These are phyloP conservation scores for Sclerotinia sclerotiorum DNA, from an alignment of 2,329 filamentous ascomycete species.

Conservation along the genomic window DNA sequence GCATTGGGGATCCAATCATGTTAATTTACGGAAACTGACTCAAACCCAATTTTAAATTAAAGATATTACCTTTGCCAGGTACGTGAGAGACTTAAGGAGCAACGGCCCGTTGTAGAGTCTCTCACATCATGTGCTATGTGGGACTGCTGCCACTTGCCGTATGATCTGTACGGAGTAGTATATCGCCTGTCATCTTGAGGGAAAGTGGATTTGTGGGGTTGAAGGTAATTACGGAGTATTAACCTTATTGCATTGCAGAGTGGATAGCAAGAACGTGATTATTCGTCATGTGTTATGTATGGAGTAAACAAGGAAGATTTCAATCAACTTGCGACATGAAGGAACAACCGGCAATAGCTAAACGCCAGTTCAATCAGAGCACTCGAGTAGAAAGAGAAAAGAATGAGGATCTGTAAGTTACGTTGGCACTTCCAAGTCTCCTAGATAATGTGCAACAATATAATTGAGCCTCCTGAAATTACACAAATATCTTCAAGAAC, in stretches of 20 bases:
- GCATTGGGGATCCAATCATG: background rate
- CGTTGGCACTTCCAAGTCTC: background rate
- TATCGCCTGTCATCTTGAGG: conserved; percentile 4
- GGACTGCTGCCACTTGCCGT: conserved; percentile 14
- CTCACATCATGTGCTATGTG: conserved; percentile 21
- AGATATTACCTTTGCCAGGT: background rate
- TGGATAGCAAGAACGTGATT: background rate
- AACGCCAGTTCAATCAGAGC: background rate
- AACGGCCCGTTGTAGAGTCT: conserved; percentile 18
- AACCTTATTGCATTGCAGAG: background rate
- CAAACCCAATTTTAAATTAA: conserved; percentile 15
- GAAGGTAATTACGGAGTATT: background rate
- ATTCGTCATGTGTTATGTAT: background rate
- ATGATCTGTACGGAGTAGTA: background rate
- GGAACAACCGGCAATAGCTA: background rate
- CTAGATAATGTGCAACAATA: background rate
- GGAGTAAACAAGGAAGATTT: background rate
- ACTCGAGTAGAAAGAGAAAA: background rate
- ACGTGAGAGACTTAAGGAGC: conserved; percentile 18
- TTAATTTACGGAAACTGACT: background rate
- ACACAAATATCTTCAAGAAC: background rate
- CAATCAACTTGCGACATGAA: background rate
- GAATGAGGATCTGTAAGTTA: background rate
- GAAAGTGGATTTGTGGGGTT: background rate
- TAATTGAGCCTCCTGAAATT: background rate